A percentile compares a stretch with the other conserved stretches of the same genome.
These are phyloP conservation scores for Stevia rebaudiana DNA, from an alignment of 140 eudicot species.

Conservation along the genomic window DNA sequence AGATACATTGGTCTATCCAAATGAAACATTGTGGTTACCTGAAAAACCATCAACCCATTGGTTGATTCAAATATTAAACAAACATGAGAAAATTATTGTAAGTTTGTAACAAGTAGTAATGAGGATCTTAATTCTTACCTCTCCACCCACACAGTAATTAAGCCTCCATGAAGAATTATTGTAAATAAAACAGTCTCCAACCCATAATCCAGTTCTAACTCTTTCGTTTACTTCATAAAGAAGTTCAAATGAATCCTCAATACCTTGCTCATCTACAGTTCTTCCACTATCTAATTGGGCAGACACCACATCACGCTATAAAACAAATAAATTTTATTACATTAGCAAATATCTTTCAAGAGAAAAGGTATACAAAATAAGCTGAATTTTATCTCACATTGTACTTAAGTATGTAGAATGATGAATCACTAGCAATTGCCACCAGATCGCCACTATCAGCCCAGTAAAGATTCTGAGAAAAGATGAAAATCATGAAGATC, in stretches of 20 bases:
- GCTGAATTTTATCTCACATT: conserved; percentile 43
- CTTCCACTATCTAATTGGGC: conserved; percentile 84
- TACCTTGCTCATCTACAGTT: conserved; percentile 86
- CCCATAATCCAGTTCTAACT: conserved; percentile 96
- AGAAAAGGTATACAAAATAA: not conserved
- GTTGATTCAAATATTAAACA: not conserved
- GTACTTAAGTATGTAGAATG: conserved; percentile 80
- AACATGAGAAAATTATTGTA: not conserved
- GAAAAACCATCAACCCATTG: conserved; percentile 20
- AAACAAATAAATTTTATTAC: conserved; percentile 4
- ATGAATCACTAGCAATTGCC: conserved; percentile 85
- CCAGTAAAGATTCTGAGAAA: conserved; percentile 86
- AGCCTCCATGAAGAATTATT: conserved; percentile 96
- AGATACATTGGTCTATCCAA: conserved; percentile 99
- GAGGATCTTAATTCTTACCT: conserved; percentile 83
- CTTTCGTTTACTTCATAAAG: conserved; percentile 83
- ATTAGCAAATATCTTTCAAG: not conserved
- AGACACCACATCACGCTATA: conserved; percentile 92
- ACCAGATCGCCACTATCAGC: conserved; percentile 98
- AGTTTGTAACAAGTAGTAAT: not conserved
- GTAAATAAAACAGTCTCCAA: conserved; percentile 95
- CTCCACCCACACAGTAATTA: conserved; percentile 98
- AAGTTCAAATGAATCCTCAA: conserved; percentile 86
- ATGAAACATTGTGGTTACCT: conserved; percentile 99
- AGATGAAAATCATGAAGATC: conserved; percentile 2